These are phyloP conservation scores for Talaromyces sp. DNA, from an alignment of 2,329 filamentous ascomycete genomes.

Conservation along the genomic window DNA sequence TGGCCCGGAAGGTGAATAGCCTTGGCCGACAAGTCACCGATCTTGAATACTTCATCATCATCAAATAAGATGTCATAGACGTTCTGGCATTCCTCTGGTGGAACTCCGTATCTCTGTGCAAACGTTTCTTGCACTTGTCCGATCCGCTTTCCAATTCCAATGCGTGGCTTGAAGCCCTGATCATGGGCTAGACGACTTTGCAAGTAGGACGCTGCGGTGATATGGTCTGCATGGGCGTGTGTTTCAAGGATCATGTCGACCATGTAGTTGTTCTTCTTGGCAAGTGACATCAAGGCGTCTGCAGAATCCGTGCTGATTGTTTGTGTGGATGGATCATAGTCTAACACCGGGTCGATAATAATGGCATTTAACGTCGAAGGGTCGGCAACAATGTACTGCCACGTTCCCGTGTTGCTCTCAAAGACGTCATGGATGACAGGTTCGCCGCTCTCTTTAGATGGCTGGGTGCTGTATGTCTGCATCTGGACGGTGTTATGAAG, in stretches of 20 bases:
- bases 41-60: conserved; percentile 55
- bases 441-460: conserved; percentile 1
- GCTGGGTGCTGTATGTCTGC: conserved; percentile 1
- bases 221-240: conserved; percentile 61
- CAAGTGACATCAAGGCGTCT: conserved; percentile 50
- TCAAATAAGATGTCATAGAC: conserved; percentile 47
- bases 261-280: conserved; percentile 48
- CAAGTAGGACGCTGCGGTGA: conserved; percentile 60
- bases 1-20: conserved; percentile 63
- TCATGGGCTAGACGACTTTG: conserved; percentile 44
- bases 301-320: conserved; percentile 54
- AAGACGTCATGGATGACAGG: conserved; percentile 34
- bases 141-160: conserved; percentile 61
- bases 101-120: conserved; percentile 26
- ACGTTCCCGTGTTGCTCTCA: conserved; percentile 43
- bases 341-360: conserved; percentile 63
- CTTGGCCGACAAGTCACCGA: conserved; percentile 51
- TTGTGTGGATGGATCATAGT: conserved; percentile 52
- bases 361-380: conserved; percentile 49
- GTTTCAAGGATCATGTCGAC: conserved; percentile 60
- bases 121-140: conserved; percentile 55
- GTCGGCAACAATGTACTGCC: conserved; percentile 50
- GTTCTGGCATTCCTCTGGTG: conserved; percentile 26
- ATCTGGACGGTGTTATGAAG: neutral
- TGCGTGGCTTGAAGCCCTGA: conserved; percentile 43